Base-by-base conservation (phyloP, 805 yeast genomes). In the Ogataea neopini region DNA sequence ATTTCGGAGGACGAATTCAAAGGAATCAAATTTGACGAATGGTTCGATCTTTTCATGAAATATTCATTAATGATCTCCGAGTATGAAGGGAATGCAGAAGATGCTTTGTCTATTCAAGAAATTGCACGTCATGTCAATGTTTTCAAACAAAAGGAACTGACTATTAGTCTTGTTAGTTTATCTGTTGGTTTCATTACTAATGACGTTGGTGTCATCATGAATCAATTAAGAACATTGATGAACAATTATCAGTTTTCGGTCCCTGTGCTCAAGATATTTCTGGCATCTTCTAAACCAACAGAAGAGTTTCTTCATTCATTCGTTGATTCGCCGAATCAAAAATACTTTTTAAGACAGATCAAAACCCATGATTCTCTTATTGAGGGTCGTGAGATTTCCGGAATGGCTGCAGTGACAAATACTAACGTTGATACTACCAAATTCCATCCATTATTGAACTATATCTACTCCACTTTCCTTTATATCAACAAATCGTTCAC, bases 21-120 rank as follows among this genome's bases (percentile, higher is more conserved):
- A 48, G 97, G 96, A 0, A 68, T 90, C 17, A 69, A 74, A 3
- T 87, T 87, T 63, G 86, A 85, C 32, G 77, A 77, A 30, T 94
- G 99, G 99, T 89, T 89, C 64, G 81, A 79, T 52, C 70, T 92
- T 6, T 88, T 90, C 58, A 84, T 90, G 79, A 86, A 84, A 58
- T 81, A 86, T 56, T 83, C 96, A 0, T 64, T 92, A 29, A 74
- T 83, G 19, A 74, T 86, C 42, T 83, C 89, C 0, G 76, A 75
- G 50, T 77, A 74, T 59, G 86, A 81, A 48, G 71, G 74, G 1
- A 61, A 61, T 40, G 70, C 73, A 1, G 82, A 81, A 19, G 84
- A 81, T 56, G 92, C 96, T 6, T 67, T 77, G 40, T 79, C 84
- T 38, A 79, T 89, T 4, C 73, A 88, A 32, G 87, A 85, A 26